A percentile compares a stretch with the other conserved stretches of the same genome.
Evolutionary conservation across 1,284 basidiomycete genomes (phyloP).

Genomic region (Calocybe gambosa): DNA sequence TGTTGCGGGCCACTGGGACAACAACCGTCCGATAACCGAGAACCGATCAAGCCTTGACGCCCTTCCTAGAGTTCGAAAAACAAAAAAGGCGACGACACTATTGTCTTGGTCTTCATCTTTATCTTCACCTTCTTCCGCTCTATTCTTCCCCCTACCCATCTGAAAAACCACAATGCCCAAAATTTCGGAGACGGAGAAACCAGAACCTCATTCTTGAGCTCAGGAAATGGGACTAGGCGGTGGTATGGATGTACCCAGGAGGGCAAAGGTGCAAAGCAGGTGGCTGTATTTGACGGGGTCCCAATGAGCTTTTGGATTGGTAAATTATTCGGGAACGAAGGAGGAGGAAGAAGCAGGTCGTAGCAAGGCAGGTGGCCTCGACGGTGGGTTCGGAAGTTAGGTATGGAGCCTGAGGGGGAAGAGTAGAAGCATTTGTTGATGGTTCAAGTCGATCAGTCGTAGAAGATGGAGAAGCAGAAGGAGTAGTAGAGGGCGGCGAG

Average conservation of each 20-base stretch:
- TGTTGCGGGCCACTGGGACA: no score
- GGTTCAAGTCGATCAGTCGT: constrained; percentile 1
- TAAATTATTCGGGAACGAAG: constrained; percentile 1
- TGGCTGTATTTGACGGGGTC: constrained; percentile 2
- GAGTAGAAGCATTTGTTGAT: constrained; percentile 1
- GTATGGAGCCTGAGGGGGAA: constrained; percentile 5
- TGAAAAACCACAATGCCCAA: constrained; percentile 2
- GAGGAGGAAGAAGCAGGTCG: constrained; percentile 1
- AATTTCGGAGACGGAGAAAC: constrained; percentile 1
- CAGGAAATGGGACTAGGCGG: constrained; percentile 16
- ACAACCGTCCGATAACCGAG: no score
- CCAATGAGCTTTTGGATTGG: constrained; percentile 2
- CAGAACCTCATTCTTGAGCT: constrained; percentile 1
- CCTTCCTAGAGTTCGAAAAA: neutral
- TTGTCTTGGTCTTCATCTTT: constrained; percentile 3
- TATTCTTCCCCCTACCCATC: constrained; percentile 2
- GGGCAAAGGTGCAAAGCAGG: constrained; percentile 4
- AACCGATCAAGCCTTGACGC: neutral
- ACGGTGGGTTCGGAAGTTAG: constrained; percentile 3
- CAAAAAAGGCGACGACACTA: constrained; percentile 3
- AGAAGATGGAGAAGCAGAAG: constrained; percentile 3
- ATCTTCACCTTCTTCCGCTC: neutral
- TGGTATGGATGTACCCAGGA: constrained; percentile 10
- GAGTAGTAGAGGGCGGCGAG: neutral
- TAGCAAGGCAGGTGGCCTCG: constrained; percentile 3